Evolutionary conservation across 179 eudicot genomes (phyloP).

Genomic region (Spergularia azorica): DNA sequence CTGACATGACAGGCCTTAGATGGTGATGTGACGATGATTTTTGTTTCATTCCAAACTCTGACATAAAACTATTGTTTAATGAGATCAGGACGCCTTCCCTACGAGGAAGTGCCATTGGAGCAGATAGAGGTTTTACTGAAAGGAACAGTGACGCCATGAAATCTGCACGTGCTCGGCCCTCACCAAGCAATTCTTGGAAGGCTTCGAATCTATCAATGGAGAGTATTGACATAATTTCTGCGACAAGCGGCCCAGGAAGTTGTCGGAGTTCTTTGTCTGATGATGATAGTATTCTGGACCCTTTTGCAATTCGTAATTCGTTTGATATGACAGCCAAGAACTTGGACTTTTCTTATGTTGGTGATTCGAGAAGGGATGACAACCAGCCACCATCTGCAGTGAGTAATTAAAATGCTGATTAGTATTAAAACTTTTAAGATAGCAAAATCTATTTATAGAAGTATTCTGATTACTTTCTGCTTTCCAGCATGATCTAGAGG

Average conservation of each 20-base stretch:
- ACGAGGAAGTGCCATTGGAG: conserved; percentile 15
- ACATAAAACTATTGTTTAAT: background rate
- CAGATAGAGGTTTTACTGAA: conserved; percentile 22
- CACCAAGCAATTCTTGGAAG: conserved; percentile 19
- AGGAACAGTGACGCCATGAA: conserved; percentile 28
- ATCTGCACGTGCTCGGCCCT: conserved; percentile 23
- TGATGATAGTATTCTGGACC: conserved; percentile 33
- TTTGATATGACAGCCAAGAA: conserved; percentile 32
- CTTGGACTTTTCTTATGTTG: conserved; percentile 28
- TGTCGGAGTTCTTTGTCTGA: conserved; percentile 35
- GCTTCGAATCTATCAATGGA: conserved; percentile 38
- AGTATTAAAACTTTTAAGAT: background rate
- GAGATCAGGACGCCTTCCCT: conserved; percentile 34
- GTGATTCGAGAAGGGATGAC: conserved; percentile 33
- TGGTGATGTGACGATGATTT: too few relatives aligned
- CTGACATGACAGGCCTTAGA: too few relatives aligned
- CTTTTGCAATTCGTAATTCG: conserved; percentile 31
- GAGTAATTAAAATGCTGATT: conserved; percentile 19
- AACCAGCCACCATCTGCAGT: conserved; percentile 15
- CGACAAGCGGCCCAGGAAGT: conserved; percentile 15
- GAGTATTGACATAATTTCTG: conserved; percentile 22
- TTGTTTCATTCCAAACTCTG: background rate
- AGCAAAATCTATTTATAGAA: background rate
- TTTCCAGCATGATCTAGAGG: conserved; percentile 40
- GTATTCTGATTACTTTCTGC: background rate